phyloP scores from a whole-genome alignment of 2,329 filamentous ascomycete genomes.

The Ophiostoma piceae region DNA sequence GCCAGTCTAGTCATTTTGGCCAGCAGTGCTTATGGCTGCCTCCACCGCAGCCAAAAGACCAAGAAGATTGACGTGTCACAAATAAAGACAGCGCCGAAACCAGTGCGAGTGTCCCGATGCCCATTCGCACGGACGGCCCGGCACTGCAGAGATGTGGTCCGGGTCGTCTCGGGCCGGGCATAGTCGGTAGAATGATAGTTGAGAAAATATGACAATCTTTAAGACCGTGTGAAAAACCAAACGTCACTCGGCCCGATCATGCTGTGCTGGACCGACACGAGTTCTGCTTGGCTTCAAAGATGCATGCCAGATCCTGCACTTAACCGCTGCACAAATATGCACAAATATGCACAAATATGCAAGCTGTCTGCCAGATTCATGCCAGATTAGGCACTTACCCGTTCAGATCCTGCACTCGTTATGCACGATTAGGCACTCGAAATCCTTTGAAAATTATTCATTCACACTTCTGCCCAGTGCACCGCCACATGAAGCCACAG shows the following conservation, averaged over 20 bases:
- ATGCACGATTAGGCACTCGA: constrained; percentile 20
- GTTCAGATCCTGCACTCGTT: not conserved
- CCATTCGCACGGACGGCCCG: not conserved
- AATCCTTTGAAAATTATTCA: not conserved
- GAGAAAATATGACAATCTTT: too few relatives aligned
- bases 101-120: not conserved
- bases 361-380: constrained; percentile 11
- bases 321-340: not conserved
- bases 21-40: constrained; percentile 16
- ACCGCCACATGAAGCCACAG: not conserved
- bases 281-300: not conserved
- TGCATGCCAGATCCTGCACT: not conserved
- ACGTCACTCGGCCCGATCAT: not conserved
- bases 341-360: not conserved
- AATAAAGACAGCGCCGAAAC: not conserved
- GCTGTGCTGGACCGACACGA: not conserved
- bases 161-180: not conserved
- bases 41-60: not conserved
- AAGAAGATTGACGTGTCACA: not conserved
- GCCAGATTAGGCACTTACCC: not conserved
- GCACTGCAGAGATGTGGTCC: not conserved
- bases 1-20: constrained; percentile 19
- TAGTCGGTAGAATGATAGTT: not conserved
- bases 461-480: not conserved
- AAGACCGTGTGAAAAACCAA: not conserved